Conservation (phyloP, 2,329 filamentous ascomycete genomes). For the Hymenoscyphus occultus region DNA sequence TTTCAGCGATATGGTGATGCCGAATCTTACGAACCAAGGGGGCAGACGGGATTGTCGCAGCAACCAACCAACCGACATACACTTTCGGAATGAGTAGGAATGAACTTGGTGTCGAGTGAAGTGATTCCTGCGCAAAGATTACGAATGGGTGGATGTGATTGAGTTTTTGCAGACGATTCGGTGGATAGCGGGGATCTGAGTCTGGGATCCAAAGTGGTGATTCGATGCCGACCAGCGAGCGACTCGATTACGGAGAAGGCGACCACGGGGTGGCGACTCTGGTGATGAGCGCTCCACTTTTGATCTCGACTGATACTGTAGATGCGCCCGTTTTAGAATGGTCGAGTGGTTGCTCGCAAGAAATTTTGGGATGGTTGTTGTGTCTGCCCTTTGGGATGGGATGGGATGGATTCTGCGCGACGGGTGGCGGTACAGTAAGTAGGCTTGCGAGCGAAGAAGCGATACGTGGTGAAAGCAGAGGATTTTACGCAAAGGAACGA, state of each 20-base stretch:
- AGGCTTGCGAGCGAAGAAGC: constrained; percentile 1
- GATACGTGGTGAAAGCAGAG: not conserved
- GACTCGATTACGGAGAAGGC: constrained; percentile 6
- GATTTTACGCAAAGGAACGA: not conserved
- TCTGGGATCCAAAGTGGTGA: constrained; percentile 14
- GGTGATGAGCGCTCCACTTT: not conserved
- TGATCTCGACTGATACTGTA: not conserved
- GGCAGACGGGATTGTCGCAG: not conserved
- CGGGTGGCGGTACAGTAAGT: not conserved
- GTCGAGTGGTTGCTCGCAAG: not conserved
- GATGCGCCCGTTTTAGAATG: not conserved
- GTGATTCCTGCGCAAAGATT: not conserved
- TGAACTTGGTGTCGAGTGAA: not conserved
- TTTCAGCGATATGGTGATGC: constrained; percentile 13
- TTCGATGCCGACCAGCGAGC: constrained; percentile 24
- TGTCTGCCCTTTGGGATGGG: not conserved
- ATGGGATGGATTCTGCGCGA: not conserved
- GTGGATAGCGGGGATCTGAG: constrained; percentile 14
- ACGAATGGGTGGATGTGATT: constrained; percentile 6
- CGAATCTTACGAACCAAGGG: constrained; percentile 3
- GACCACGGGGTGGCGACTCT: not conserved
- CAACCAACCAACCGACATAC: not conserved
- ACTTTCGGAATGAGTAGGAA: not conserved
- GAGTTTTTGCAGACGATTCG: constrained; percentile 11
- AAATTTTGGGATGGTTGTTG: not conserved